Evolutionary conservation across 768 basidiomycete species (phyloP), one percentile per base, ranked within the genome.

Genomic region (Lentinula edodes): DNA sequence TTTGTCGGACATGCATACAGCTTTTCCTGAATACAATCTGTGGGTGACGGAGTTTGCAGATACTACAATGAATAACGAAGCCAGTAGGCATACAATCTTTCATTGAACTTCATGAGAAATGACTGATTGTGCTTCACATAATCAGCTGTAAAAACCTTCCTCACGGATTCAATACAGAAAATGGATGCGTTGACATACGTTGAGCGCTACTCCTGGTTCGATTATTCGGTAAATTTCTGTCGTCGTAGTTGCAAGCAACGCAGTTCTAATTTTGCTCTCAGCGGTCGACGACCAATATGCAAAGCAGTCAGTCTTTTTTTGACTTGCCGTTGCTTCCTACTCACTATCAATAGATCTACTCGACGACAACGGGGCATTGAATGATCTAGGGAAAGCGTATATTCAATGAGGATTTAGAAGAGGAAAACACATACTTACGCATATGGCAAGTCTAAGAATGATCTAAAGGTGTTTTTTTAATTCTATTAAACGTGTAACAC

Each of bases 31-130:
- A 5, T 67, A 69, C 6, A 71, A 70, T 6, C 53, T 77, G 6
- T 77, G 76, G 76, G 66, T 78, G 3, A 77, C 76, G 2, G 75
- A 78, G 58, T 71, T 73, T 51, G 66, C 69, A 2, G 64, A 63
- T 36, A 67, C 69, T 34, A 60, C 46, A 7, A 39, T 52, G 48
- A 52, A 52, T 63, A 38, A 59, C 59, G 13, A 55, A 58, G 43
- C 58, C 55, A 23, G 54, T 32, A 9, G 55, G 66, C 63, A 18
- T 46, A 42, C 20, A 23, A 12, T 6, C 32, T 36, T 59, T 23
- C n/a, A 3, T 28, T 28, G 28, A 28, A 28, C 2, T 3, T 28
- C 28, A 2, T 28, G 28, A 28, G 28, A 28, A 28, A 28, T 28
- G 28, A 28, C 28, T 28, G 28, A 28, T 28, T 28, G 28, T 28